Evolutionary conservation across 2,329 filamentous ascomycete genomes (phyloP).

Genomic region (Aspergillus phoenicis): DNA sequence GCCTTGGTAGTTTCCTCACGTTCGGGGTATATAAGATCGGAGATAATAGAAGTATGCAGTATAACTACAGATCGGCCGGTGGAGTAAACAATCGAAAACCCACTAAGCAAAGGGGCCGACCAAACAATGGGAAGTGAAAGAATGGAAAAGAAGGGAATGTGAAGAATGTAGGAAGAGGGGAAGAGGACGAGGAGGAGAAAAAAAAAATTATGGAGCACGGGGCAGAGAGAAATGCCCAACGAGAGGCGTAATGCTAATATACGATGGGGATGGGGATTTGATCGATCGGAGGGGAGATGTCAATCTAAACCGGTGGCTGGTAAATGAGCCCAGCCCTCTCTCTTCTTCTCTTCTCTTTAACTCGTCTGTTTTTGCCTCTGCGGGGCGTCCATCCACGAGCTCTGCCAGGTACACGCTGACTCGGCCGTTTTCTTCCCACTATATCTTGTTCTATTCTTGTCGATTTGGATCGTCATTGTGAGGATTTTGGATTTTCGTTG

Average conservation of each 20-base stretch:
- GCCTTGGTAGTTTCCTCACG: neutral
- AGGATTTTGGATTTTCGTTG: neutral
- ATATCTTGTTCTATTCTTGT: neutral
- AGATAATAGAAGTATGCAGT: neutral
- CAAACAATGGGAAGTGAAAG: neutral
- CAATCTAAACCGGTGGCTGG: constrained; percentile 25
- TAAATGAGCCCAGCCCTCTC: constrained; percentile 17
- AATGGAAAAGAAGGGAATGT: neutral
- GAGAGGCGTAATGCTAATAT: constrained; percentile 8
- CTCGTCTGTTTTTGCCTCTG: constrained; percentile 11
- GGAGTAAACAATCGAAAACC: neutral
- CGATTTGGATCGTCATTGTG: neutral
- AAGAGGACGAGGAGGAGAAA: constrained; percentile 2
- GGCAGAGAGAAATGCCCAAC: constrained; percentile 11
- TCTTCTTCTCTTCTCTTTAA: neutral
- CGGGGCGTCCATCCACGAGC: constrained; percentile 17
- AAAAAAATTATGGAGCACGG: neutral
- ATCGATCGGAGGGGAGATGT: neutral
- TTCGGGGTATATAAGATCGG: constrained; percentile 2
- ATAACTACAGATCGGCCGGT: neutral
- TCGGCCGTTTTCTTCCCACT: neutral
- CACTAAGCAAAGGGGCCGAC: neutral
- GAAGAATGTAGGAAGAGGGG: neutral
- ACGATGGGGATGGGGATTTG: constrained; percentile 10
- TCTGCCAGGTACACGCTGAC: constrained; percentile 18